Conservation (phyloP, 75 land plant species). For the Cupressus sempervirens region DNA sequence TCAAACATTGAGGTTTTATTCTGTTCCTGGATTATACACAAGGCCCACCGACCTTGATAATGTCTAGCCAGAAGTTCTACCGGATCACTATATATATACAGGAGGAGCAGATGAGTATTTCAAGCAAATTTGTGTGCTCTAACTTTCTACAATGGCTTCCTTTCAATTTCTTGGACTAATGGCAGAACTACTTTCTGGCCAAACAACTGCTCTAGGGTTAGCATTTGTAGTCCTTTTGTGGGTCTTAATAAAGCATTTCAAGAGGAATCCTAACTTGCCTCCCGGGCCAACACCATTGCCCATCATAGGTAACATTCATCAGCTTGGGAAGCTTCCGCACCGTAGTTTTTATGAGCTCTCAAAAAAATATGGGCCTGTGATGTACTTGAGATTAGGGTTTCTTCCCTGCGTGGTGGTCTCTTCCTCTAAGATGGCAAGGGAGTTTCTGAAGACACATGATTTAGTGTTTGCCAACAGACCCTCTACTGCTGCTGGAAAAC, state of each 20-base stretch:
- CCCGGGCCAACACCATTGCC: slow-evolving; percentile 12
- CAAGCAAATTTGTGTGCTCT: not conserved
- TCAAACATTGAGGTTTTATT: too few species aligned
- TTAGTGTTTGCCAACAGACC: slow-evolving; percentile 7
- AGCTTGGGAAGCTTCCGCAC: slow-evolving; percentile 9
- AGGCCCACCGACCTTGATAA: too few species aligned
- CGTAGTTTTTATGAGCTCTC: not conserved
- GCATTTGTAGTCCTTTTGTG: not conserved
- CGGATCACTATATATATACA: too few species aligned
- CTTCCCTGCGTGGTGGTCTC: slow-evolving; percentile 15
- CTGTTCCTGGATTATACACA: too few species aligned
- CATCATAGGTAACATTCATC: slow-evolving; percentile 14
- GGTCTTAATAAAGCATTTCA: not conserved
- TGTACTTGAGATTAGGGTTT: slow-evolving; percentile 13
- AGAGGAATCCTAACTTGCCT: slow-evolving; percentile 1
- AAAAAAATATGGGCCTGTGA: slow-evolving; percentile 10
- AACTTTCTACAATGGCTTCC: not conserved
- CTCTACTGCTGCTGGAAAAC: not conserved
- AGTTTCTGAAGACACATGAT: slow-evolving; percentile 14
- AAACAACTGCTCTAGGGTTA: not conserved
- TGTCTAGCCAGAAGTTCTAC: too few species aligned
- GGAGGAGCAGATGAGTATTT: too few species aligned
- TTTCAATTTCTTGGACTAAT: too few species aligned
- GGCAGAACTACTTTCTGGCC: not conserved
- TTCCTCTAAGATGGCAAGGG: not conserved